Evolutionary conservation across 495 filamentous ascomycete genomes (phyloP).

Genomic region (Neurospora sp.): DNA sequence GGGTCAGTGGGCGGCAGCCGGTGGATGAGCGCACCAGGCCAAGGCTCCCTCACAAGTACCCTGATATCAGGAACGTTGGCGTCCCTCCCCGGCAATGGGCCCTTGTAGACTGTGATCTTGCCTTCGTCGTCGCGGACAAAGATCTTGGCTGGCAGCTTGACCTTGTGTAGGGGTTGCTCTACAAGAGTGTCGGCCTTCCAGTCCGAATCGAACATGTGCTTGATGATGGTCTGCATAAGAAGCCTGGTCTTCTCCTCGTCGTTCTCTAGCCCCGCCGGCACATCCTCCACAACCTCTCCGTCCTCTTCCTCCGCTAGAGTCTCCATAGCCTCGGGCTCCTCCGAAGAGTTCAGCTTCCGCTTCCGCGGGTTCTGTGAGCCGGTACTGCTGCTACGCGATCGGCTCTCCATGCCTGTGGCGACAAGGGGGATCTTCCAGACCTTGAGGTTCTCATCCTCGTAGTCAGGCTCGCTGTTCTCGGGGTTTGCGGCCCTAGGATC

Average conservation of each 20-base stretch:
- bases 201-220: slow-evolving; percentile 71
- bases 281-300: not conserved
- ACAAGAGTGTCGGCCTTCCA: slow-evolving; percentile 63
- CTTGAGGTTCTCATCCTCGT: slow-evolving; percentile 60
- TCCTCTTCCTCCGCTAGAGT: slow-evolving; percentile 18
- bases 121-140: slow-evolving; percentile 58
- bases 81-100: slow-evolving; percentile 47
- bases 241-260: slow-evolving; percentile 33
- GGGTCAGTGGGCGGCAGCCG: slow-evolving; percentile 56
- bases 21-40: slow-evolving; percentile 62
- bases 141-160: slow-evolving; percentile 56
- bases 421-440: slow-evolving; percentile 73
- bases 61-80: slow-evolving; percentile 50
- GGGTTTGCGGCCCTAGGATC: slow-evolving; percentile 19
- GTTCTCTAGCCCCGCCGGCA: slow-evolving; percentile 6
- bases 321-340: slow-evolving; percentile 50
- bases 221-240: slow-evolving; percentile 50
- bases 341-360: slow-evolving; percentile 8
- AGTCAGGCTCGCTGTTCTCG: slow-evolving; percentile 45
- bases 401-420: slow-evolving; percentile 5
- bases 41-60: slow-evolving; percentile 68
- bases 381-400: slow-evolving; percentile 7
- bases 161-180: slow-evolving; percentile 53
- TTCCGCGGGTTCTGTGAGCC: slow-evolving; percentile 7
- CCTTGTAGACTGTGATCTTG: slow-evolving; percentile 55